Evolutionary conservation across 139 green algal genomes (phyloP).

Genomic region (Coccomyxa sp.): DNA sequence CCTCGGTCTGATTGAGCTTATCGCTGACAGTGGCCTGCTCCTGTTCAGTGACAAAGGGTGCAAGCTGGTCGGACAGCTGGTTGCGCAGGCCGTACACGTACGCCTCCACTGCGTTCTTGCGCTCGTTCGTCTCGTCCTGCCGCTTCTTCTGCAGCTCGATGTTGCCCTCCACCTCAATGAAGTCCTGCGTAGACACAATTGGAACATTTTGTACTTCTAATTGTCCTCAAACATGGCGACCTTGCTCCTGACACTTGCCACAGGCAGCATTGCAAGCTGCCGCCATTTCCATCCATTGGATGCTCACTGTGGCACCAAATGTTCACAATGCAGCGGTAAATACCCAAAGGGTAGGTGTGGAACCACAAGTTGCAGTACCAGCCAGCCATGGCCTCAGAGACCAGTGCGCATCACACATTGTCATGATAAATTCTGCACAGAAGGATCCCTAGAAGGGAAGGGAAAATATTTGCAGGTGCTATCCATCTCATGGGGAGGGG

Average conservation of each 20-base stretch:
- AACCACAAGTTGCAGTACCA: no score
- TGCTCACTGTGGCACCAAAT: no score
- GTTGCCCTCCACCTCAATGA: constrained; percentile 58
- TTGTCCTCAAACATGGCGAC: background rate
- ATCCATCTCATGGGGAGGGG: no score
- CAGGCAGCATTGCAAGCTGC: no score
- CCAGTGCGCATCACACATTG: no score
- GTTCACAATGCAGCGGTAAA: no score
- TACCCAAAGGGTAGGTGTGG: no score
- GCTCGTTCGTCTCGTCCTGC: constrained; percentile 93
- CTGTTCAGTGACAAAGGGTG: constrained; percentile 58
- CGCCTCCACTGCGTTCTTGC: constrained; percentile 93
- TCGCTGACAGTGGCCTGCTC: constrained; percentile 54
- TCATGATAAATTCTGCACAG: no score
- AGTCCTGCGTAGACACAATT: constrained; percentile 18
- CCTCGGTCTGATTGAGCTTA: constrained; percentile 51
- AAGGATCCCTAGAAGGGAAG: no score
- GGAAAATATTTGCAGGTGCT: no score
- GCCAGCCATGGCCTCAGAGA: no score
- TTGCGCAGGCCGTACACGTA: constrained; percentile 91
- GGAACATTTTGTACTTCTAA: background rate
- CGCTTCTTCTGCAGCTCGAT: constrained; percentile 74
- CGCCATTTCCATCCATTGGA: no score
- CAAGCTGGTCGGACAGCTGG: constrained; percentile 62
- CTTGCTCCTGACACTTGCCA: background rate